Base-by-base conservation (phyloP, 345 rosid species). In the Boechera stricta region DNA sequence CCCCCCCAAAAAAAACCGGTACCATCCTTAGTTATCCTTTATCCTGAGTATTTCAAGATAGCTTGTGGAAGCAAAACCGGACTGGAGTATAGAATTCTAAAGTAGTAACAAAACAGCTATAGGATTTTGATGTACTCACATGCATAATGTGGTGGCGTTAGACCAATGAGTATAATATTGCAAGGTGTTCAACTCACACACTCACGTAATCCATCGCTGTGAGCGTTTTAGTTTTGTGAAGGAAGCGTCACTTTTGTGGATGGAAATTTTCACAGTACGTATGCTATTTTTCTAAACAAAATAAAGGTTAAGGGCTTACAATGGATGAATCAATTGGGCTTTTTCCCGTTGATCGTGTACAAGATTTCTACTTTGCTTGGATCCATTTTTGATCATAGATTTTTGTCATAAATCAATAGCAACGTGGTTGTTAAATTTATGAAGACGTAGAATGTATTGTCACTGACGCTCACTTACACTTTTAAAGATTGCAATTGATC, bases 31-130 rank as follows among this genome's bases (percentile, higher is more conserved):
- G 74, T 54, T 15, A 39, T 65, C 49, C 13, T 56, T 26, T 64
- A 18, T 65, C 44, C 67, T 65, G 78, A 82, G 51, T 49, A 70
- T 42, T 18, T 73, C 66, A 60, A 57, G 42, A 72, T 68, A 60
- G 68, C 69, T 80, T 74, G 81, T 78, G 7, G 36, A 3, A 38
- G 35, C 31, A 39, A 35, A 49, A 67, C 3, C 13, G 1, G 52
- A 38, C 5, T 57, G 57, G 13, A 15, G 32, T 66, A 42, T n/a
- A 70, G 13, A 74, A 55, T 64, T 8, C 4, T 6, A 15, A 36
- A 18, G 12, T 57, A 45, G 51, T 45, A 44, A 64, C 72, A 56
- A 41, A 7, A 47, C 65, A 56, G 41, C 38, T 31, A 10, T 2
- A 44, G 8, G 38, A 41, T 9, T 42, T 11, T 33, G 31, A 56